phyloP scores from a whole-genome alignment of 2,329 filamentous ascomycete species.

The Elsinoe arachidis region DNA sequence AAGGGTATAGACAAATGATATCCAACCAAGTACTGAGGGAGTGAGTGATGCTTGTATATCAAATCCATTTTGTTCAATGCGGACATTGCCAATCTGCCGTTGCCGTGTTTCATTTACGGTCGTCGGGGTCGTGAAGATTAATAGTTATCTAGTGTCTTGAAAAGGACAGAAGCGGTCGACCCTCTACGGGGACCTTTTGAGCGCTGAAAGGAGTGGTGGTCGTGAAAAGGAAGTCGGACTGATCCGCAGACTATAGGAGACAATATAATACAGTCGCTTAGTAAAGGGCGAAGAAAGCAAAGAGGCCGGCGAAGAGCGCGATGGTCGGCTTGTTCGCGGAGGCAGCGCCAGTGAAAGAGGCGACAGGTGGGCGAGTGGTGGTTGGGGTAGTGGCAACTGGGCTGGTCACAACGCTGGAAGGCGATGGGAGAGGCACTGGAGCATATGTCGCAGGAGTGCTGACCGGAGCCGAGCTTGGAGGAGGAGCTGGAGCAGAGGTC shows the following conservation, averaged over 20 bases:
- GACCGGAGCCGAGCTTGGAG: neutral
- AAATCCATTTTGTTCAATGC: neutral
- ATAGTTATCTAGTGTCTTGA: neutral
- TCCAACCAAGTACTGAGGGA: neutral
- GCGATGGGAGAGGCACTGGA: neutral
- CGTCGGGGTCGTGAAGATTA: conserved; percentile 10
- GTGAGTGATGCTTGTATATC: neutral
- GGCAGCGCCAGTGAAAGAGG: conserved; percentile 30
- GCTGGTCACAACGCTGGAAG: neutral
- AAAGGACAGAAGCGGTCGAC: neutral
- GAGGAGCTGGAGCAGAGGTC: neutral
- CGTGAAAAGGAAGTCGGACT: neutral
- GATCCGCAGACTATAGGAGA: conserved; percentile 3
- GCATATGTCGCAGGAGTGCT: neutral
- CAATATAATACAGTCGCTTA: conserved; percentile 21
- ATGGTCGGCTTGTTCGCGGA: conserved; percentile 28
- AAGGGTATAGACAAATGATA: conserved; percentile 7
- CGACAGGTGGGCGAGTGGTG: conserved; percentile 13
- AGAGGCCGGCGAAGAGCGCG: conserved; percentile 30
- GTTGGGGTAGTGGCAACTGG: conserved; percentile 3
- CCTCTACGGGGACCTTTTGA: neutral
- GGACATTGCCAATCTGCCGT: neutral
- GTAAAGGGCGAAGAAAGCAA: conserved; percentile 32
- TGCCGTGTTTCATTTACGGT: conserved; percentile 3
- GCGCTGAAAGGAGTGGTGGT: conserved; percentile 6